Percentiles rank a stretch among this genome's conserved stretches.
Evolutionary conservation across 176 grass and related monocot genomes (phyloP).

Genomic region (Canna indica): DNA sequence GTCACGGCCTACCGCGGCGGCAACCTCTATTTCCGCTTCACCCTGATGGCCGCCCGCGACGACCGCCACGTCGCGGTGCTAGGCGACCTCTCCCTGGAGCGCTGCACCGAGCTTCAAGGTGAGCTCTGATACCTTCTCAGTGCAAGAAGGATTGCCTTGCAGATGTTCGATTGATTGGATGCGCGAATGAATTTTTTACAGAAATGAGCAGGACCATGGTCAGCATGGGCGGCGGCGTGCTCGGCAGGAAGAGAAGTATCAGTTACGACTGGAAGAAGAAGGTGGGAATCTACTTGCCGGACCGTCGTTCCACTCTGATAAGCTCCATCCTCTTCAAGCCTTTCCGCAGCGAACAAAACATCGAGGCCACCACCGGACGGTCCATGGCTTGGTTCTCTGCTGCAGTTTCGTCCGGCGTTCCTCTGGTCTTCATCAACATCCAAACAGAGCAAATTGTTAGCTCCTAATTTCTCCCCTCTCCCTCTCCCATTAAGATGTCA

Average conservation of each 20-base stretch:
- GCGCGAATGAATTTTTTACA: background rate
- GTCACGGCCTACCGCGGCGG: background rate
- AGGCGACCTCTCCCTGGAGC: background rate
- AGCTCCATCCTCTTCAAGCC: slow-evolving; percentile 10
- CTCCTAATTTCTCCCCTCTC: background rate
- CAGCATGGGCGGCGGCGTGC: background rate
- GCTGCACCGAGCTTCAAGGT: slow-evolving; percentile 10
- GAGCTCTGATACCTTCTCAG: background rate
- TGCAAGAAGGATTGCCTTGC: background rate
- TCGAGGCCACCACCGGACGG: slow-evolving; percentile 1
- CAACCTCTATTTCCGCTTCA: slow-evolving; percentile 5
- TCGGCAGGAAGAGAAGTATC: background rate
- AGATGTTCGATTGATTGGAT: too few species aligned
- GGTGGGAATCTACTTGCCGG: background rate
- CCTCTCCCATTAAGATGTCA: background rate
- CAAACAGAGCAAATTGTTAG: slow-evolving; percentile 4
- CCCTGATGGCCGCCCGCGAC: slow-evolving; percentile 6
- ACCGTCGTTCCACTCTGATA: background rate
- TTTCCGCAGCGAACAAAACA: background rate
- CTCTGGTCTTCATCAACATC: slow-evolving; percentile 15
- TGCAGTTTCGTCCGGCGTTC: slow-evolving; percentile 1
- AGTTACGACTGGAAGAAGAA: slow-evolving; percentile 6
- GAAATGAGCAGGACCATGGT: slow-evolving; percentile 2
- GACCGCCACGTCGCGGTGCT: slow-evolving; percentile 12
- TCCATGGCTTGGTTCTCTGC: slow-evolving; percentile 14